Percentiles rank a stretch among this genome's conserved stretches.
phyloP scores from a whole-genome alignment of 2,329 filamentous ascomycete species.

The Arthrinium phaeospermum region DNA sequence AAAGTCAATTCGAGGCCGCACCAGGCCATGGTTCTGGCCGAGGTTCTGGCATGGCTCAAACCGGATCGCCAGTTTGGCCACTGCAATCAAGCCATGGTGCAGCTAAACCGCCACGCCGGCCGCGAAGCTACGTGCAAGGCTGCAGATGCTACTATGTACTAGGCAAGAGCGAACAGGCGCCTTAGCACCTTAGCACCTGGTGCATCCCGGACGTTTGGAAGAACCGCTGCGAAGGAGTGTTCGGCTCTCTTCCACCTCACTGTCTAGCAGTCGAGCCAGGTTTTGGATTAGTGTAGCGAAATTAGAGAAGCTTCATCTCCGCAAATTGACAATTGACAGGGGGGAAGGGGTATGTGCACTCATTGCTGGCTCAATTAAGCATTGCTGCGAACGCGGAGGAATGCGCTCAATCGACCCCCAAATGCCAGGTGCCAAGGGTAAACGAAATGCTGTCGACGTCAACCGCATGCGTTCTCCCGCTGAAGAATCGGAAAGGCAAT shows the following conservation, averaged over 20 bases:
- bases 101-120: not conserved
- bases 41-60: not conserved
- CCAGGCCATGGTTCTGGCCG: not conserved
- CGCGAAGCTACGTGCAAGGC: not conserved
- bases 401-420: not conserved
- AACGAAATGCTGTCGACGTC: not conserved
- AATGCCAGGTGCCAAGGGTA: not conserved
- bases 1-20: not conserved
- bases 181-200: not conserved
- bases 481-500: not conserved
- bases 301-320: slow-evolving; percentile 2
- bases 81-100: not conserved
- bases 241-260: not conserved
- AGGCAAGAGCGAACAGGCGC: not conserved
- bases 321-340: slow-evolving; percentile 15
- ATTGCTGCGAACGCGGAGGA: not conserved
- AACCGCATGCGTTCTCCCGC: not conserved
- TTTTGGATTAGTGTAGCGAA: not conserved
- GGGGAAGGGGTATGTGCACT: not conserved
- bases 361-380: not conserved
- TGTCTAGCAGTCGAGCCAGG: not conserved
- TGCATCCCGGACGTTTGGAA: slow-evolving; percentile 1
- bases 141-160: too few relatives aligned
- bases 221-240: not conserved
- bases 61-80: not conserved